Percentiles rank a stretch among this genome's conserved stretches.
phyloP scores from a whole-genome alignment of 768 basidiomycete genomes.

The Lactarius indigo region DNA sequence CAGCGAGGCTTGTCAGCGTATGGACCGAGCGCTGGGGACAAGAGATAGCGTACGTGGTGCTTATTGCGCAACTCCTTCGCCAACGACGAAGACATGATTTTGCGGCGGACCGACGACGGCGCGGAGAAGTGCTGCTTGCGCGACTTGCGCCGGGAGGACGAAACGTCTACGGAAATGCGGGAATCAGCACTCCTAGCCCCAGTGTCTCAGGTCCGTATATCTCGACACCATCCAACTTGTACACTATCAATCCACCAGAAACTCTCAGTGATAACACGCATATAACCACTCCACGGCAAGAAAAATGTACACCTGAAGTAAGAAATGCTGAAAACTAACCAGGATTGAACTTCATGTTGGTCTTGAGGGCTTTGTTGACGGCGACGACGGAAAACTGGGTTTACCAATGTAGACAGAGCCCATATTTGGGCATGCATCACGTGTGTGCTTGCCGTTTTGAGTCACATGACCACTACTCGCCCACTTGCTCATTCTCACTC shows the following conservation, averaged over 20 bases:
- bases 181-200: constrained; percentile 33
- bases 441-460: neutral
- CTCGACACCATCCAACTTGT: constrained; percentile 10
- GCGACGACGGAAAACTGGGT: constrained; percentile 37
- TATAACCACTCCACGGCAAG: constrained; percentile 27
- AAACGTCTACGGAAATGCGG: constrained; percentile 55
- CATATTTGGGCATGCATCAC: constrained; percentile 26
- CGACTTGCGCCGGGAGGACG: constrained; percentile 94
- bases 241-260: constrained; percentile 54
- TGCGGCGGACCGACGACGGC: constrained; percentile 91
- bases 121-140: constrained; percentile 98
- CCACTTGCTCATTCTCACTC: constrained; percentile 32
- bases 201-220: constrained; percentile 2
- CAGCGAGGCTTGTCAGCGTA: constrained; percentile 11
- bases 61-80: constrained; percentile 92
- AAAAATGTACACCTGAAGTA: constrained; percentile 25
- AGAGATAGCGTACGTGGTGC: constrained; percentile 64
- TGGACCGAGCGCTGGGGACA: neutral
- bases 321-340: constrained; percentile 51
- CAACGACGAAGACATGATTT: constrained; percentile 96
- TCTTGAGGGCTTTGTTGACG: constrained; percentile 50
- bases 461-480: constrained; percentile 1
- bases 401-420: constrained; percentile 4
- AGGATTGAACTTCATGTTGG: constrained; percentile 82
- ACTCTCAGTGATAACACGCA: constrained; percentile 29